Percentiles rank a stretch among this genome's conserved stretches.
Conservation (phyloP, 2,329 filamentous ascomycete genomes). For the Boeremia lycopersici region DNA sequence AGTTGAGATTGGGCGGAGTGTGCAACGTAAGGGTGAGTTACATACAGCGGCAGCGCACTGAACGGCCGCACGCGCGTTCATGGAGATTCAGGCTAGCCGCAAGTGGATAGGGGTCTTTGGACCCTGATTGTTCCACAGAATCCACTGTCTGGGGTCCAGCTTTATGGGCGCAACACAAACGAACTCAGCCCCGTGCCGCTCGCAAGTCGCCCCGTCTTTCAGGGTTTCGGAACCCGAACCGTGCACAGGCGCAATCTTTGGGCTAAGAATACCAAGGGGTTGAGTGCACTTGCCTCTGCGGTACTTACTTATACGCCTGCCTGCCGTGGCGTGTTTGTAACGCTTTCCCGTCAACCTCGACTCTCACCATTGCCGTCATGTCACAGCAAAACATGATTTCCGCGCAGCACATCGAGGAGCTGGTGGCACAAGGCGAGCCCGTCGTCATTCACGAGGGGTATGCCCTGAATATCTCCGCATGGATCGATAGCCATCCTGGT, state of each 20-base stretch:
- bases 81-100: constrained; percentile 1
- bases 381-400: constrained; percentile 47
- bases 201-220: constrained; percentile 14
- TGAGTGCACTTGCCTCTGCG: background rate
- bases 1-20: background rate
- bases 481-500: constrained; percentile 65
- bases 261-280: constrained; percentile 2
- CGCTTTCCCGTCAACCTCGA: background rate
- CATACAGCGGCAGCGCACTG: constrained; percentile 1
- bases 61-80: constrained; percentile 7
- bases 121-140: constrained; percentile 5
- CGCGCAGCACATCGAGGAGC: constrained; percentile 54
- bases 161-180: constrained; percentile 2
- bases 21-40: constrained; percentile 1
- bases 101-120: constrained; percentile 5
- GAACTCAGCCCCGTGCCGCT: constrained; percentile 19
- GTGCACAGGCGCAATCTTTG: constrained; percentile 16
- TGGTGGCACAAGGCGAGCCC: constrained; percentile 61
- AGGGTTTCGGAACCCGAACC: constrained; percentile 11
- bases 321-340: constrained; percentile 1
- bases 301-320: constrained; percentile 11
- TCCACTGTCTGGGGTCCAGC: background rate
- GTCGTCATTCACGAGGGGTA: constrained; percentile 63
- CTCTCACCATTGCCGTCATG: constrained; percentile 17
- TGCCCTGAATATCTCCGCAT: constrained; percentile 62